Evolutionary conservation across 805 yeast species (phyloP).

Genomic region (Cyberlindnera saturnus): DNA sequence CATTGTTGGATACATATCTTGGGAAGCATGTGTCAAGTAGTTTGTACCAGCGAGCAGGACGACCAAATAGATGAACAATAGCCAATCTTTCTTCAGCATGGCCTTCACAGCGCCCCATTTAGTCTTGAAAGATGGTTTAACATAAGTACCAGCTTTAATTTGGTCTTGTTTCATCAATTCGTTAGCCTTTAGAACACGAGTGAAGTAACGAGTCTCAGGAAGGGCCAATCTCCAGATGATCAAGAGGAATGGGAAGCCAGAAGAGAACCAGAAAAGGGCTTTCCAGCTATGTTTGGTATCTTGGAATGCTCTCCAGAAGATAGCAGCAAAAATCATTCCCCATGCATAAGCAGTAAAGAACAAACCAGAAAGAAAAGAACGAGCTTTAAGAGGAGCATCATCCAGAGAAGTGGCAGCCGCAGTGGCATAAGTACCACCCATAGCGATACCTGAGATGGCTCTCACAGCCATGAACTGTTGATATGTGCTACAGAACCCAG

Average conservation of each 20-base stretch:
- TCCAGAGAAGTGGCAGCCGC: conserved; percentile 46
- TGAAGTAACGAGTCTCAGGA: conserved; percentile 56
- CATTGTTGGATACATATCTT: conserved; percentile 66
- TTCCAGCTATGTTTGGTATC: conserved; percentile 53
- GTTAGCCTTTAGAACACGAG: conserved; percentile 26
- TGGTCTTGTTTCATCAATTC: conserved; percentile 22
- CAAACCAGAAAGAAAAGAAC: conserved; percentile 58
- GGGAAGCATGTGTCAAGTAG: conserved; percentile 69
- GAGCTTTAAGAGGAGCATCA: conserved; percentile 55
- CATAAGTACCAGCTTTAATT: conserved; percentile 23
- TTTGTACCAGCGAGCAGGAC: conserved; percentile 64
- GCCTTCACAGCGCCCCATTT: conserved; percentile 24
- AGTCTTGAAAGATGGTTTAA: conserved; percentile 21
- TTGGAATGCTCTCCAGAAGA: conserved; percentile 58
- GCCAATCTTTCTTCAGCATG: conserved; percentile 50
- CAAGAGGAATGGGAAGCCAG: conserved; percentile 56
- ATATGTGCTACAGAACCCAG: conserved; percentile 56
- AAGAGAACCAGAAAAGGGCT: conserved; percentile 65
- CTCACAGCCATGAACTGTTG: conserved; percentile 56
- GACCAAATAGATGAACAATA: conserved; percentile 49
- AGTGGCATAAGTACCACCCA: conserved; percentile 46
- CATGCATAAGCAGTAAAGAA: conserved; percentile 56
- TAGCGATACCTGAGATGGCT: conserved; percentile 52
- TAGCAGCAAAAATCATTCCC: conserved; percentile 59
- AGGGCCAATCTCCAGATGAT: conserved; percentile 49